A percentile compares a stretch with the other conserved stretches of the same genome.
Evolutionary conservation across 345 rosid species (phyloP).

Genomic region (Ceriops tagal): DNA sequence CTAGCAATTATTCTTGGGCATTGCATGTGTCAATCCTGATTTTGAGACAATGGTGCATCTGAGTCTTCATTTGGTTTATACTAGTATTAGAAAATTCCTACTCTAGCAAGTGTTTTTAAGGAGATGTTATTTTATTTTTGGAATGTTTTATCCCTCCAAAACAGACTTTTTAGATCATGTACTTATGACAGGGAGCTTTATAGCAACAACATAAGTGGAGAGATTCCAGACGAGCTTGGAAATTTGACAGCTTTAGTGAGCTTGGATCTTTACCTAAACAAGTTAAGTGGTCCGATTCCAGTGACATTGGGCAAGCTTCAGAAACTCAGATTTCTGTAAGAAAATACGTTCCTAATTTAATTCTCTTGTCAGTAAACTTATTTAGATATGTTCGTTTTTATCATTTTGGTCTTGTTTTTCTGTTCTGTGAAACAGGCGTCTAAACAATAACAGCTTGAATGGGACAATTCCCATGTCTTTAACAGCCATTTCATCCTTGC

Average conservation of each 20-base stretch:
- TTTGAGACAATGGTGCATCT: too few species aligned
- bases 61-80: too few species aligned
- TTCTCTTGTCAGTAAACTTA: constrained; percentile 1
- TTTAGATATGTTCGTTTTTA: not conserved
- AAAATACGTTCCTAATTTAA: constrained; percentile 14
- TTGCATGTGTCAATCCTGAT: too few species aligned
- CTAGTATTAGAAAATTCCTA: too few species aligned
- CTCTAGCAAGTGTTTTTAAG: too few species aligned
- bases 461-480: constrained; percentile 56
- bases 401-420: not conserved
- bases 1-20: too few species aligned
- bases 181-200: constrained; percentile 70
- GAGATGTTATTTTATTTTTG: not conserved
- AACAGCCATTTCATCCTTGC: constrained; percentile 43
- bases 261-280: constrained; percentile 91
- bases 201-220: constrained; percentile 64
- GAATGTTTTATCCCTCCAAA: not conserved
- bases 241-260: constrained; percentile 76
- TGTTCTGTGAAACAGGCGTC: constrained; percentile 51
- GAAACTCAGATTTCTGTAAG: constrained; percentile 75
- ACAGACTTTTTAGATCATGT: constrained; percentile 12
- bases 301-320: constrained; percentile 48
- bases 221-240: constrained; percentile 76
- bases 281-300: constrained; percentile 56
- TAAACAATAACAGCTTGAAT: constrained; percentile 61